These are phyloP conservation scores for Yamadazyma sp. DNA, from an alignment of 805 yeast species.

Conservation along the genomic window DNA sequence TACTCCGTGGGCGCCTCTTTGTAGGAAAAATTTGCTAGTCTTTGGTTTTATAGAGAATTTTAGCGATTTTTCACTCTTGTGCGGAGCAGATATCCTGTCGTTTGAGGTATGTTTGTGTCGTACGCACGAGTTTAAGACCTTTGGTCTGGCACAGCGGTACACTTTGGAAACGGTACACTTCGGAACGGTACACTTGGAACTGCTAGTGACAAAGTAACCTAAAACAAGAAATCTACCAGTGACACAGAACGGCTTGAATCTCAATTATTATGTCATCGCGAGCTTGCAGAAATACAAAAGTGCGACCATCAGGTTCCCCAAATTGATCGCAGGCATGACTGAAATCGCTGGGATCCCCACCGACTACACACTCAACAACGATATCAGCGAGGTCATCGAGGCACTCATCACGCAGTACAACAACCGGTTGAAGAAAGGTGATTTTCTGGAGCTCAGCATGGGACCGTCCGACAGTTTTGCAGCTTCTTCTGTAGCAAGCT, in stretches of 20 bases:
- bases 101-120: neutral
- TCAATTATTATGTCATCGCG: neutral
- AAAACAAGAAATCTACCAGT: no score
- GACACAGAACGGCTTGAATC: no score
- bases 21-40: neutral
- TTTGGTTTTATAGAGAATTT: neutral
- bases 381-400: constrained; percentile 17
- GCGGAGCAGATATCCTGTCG: neutral
- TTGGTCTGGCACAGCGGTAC: no score
- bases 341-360: constrained; percentile 2
- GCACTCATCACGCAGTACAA: constrained; percentile 16
- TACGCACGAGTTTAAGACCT: no score
- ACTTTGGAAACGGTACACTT: no score
- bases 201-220: no score
- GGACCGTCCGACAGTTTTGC: neutral
- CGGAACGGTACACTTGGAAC: neutral
- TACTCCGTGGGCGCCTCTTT: constrained; percentile 8
- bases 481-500: neutral
- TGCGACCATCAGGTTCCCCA: no score
- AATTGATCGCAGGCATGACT: neutral
- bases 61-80: neutral
- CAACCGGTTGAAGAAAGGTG: constrained; percentile 4
- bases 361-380: constrained; percentile 6
- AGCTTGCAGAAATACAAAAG: neutral
- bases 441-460: neutral